A percentile compares a stretch with the other conserved stretches of the same genome.
Evolutionary conservation across 2,329 filamentous ascomycete genomes (phyloP).

Genomic region (Aspergillus tubingensis): DNA sequence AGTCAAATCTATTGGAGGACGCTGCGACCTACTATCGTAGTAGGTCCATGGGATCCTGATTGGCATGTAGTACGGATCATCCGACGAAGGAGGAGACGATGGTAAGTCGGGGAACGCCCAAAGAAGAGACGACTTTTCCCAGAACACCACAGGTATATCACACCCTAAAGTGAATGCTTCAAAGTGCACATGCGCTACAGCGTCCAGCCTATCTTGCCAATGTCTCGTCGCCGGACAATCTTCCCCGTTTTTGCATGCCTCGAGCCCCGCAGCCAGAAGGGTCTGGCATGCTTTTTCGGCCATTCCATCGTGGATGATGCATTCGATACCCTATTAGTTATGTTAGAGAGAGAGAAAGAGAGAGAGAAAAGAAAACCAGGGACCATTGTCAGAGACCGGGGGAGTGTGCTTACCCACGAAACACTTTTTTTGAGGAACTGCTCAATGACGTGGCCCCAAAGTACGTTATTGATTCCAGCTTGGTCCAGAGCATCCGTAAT

Average conservation of each 20-base stretch:
- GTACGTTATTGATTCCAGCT: too few species aligned
- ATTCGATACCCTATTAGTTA: background rate
- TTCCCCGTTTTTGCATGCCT: background rate
- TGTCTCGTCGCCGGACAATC: background rate
- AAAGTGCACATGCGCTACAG: too few species aligned
- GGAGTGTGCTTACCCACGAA: background rate
- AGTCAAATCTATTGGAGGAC: background rate
- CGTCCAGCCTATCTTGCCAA: too few species aligned
- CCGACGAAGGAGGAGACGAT: background rate
- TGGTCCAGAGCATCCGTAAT: too few species aligned
- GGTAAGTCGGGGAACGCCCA: background rate
- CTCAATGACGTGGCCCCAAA: too few species aligned
- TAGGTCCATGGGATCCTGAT: background rate
- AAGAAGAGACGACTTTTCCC: background rate
- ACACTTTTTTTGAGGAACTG: too few species aligned
- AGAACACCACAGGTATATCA: background rate
- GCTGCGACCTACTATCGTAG: too few species aligned
- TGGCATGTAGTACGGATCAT: background rate
- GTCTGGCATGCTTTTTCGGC: background rate
- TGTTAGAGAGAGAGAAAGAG: background rate
- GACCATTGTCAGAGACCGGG: background rate
- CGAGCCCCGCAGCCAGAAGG: background rate
- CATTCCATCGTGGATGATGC: background rate
- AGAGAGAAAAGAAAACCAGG: background rate
- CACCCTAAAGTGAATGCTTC: too few species aligned